Percentiles rank a stretch among this genome's conserved stretches.
Conservation (phyloP, 108 stramenopile species). For the Skeletonema grethae region DNA sequence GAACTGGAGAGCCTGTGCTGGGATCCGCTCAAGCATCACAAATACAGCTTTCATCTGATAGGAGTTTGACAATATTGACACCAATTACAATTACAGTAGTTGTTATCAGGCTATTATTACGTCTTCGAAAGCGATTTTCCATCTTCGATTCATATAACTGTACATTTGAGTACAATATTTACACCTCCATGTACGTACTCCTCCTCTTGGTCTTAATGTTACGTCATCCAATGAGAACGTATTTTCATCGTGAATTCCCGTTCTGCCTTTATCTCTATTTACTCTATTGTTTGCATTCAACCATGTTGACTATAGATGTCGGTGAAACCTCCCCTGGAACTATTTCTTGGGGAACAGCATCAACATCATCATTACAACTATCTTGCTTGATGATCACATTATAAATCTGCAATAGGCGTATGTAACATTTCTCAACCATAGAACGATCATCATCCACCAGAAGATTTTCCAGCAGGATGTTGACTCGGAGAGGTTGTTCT, state of each 20-base stretch:
- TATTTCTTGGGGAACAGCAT: background rate
- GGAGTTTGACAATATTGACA: too few relatives aligned
- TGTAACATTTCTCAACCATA: background rate
- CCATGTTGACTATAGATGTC: background rate
- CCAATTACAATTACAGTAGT: too few relatives aligned
- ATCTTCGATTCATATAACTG: too few relatives aligned
- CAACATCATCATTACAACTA: background rate
- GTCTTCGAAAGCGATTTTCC: too few relatives aligned
- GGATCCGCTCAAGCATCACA: too few relatives aligned
- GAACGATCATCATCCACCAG: background rate
- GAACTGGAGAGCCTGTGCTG: too few relatives aligned
- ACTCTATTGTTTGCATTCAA: background rate
- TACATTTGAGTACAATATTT: too few relatives aligned
- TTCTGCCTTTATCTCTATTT: background rate
- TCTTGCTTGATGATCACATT: background rate
- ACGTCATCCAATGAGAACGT: background rate
- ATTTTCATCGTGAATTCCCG: background rate
- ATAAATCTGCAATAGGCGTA: background rate
- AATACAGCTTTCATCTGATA: too few relatives aligned
- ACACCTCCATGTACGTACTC: too few relatives aligned
- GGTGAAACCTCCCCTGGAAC: background rate
- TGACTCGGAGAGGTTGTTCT: background rate
- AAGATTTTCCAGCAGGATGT: background rate
- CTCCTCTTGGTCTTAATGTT: too few relatives aligned
- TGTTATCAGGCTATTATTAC: too few relatives aligned